Evolutionary conservation across 2,329 filamentous ascomycete genomes (phyloP).

Genomic region (Apiospora phragmitis): DNA sequence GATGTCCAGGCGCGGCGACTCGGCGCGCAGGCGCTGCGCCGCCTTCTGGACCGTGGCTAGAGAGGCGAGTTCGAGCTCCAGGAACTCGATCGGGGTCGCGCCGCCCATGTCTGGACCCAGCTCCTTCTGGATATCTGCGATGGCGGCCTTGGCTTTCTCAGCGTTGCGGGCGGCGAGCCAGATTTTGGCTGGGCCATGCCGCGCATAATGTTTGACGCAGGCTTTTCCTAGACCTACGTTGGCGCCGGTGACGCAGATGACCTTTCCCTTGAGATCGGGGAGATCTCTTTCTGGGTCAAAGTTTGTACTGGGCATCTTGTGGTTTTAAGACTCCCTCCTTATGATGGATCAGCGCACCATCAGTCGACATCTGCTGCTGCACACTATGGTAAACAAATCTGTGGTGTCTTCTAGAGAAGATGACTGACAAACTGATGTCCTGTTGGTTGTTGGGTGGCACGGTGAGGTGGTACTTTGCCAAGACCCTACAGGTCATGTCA

Average conservation of each 20-base stretch:
- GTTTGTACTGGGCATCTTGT: neutral
- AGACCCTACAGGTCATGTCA: neutral
- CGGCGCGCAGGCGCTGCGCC: constrained; percentile 31
- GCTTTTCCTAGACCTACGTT: neutral
- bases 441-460: neutral
- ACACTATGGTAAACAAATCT: neutral
- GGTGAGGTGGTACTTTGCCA: neutral
- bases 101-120: neutral
- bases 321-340: neutral
- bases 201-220: neutral
- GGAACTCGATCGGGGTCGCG: constrained; percentile 20
- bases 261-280: neutral
- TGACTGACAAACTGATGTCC: too few relatives aligned
- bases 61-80: constrained; percentile 41
- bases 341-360: neutral
- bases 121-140: neutral
- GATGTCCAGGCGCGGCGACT: constrained; percentile 39
- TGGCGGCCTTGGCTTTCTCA: neutral
- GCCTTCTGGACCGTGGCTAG: constrained; percentile 37
- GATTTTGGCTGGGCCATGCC: neutral
- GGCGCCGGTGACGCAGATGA: neutral
- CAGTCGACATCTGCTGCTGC: neutral
- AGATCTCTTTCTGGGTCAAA: neutral
- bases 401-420: neutral
- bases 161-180: neutral